These are phyloP conservation scores for Trypanosoma vivax DNA, from an alignment of 208 protist genomes.

Conservation along the genomic window DNA sequence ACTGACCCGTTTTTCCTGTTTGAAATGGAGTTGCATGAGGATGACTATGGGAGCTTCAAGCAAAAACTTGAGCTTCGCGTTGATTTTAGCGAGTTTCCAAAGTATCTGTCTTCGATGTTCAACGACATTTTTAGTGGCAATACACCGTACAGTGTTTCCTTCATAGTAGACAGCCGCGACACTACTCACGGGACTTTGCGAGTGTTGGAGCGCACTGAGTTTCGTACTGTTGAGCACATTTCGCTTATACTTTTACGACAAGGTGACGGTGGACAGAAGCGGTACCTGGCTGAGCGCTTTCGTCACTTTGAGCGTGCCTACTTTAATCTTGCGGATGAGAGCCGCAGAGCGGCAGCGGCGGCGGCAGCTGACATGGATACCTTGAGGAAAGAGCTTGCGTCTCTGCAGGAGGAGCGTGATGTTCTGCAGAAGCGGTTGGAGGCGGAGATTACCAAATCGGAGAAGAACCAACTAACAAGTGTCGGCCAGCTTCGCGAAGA, in stretches of 20 bases:
- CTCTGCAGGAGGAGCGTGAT: conserved; percentile 11
- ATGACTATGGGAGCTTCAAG: conserved; percentile 80
- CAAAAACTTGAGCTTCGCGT: conserved; percentile 73
- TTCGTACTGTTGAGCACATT: conserved; percentile 81
- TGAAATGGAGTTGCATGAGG: conserved; percentile 73
- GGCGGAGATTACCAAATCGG: conserved; percentile 11
- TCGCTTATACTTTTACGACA: conserved; percentile 66
- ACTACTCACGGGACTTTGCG: conserved; percentile 44
- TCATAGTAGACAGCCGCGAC: conserved; percentile 32
- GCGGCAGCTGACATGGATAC: conserved; percentile 20
- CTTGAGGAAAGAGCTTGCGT: conserved; percentile 20
- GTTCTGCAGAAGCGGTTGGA: conserved; percentile 19
- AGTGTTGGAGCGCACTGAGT: conserved; percentile 64
- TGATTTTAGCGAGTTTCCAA: conserved; percentile 78
- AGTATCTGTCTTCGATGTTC: conserved; percentile 67
- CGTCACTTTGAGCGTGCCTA: conserved; percentile 57
- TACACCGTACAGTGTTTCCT: conserved; percentile 25
- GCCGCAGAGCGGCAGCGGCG: conserved; percentile 13
- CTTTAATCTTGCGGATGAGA: conserved; percentile 9
- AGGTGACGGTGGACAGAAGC: conserved; percentile 76
- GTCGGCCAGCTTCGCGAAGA: conserved; percentile 18
- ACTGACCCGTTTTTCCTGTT: conserved; percentile 79
- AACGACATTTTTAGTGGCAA: conserved; percentile 30
- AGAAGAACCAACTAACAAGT: conserved; percentile 18
- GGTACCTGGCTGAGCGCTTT: conserved; percentile 77